Conservation (phyloP, 2,329 filamentous ascomycete species). For the Paecilomyces dactylethromorphus region DNA sequence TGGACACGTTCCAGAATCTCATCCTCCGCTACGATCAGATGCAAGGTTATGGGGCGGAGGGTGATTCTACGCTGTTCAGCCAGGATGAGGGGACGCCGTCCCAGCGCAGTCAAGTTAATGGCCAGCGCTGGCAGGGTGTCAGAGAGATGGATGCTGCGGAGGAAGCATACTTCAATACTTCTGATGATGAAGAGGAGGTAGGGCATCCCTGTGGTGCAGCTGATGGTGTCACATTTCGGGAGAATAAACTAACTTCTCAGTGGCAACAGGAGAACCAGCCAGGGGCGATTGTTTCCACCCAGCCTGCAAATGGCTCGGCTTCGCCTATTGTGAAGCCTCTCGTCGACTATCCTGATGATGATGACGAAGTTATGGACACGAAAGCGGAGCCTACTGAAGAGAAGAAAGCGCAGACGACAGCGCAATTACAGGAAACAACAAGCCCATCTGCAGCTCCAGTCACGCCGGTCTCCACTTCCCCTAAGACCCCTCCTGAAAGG, state of each 20-base stretch:
- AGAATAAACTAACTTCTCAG: conserved; percentile 12
- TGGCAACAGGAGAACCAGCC: conserved; percentile 31
- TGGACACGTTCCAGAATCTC: conserved; percentile 75
- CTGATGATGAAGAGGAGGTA: conserved; percentile 74
- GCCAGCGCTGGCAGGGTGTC: conserved; percentile 61
- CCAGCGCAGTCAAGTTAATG: conserved; percentile 44
- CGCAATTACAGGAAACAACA: conserved; percentile 16
- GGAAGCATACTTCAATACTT: conserved; percentile 89
- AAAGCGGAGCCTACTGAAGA: conserved; percentile 25
- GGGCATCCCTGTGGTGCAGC: conserved; percentile 7
- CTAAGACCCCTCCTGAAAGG: conserved; percentile 59
- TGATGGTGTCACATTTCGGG: neutral
- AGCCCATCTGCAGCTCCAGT: conserved; percentile 17
- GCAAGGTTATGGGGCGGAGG: conserved; percentile 57
- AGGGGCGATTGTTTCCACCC: conserved; percentile 24
- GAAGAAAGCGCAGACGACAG: conserved; percentile 13
- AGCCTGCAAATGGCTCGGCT: conserved; percentile 51
- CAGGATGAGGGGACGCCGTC: conserved; percentile 58
- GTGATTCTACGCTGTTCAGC: conserved; percentile 60
- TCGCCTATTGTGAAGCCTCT: conserved; percentile 62
- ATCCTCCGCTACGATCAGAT: conserved; percentile 74
- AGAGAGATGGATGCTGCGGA: conserved; percentile 80
- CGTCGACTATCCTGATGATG: conserved; percentile 89
- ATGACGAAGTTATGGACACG: conserved; percentile 64
- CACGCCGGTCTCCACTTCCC: conserved; percentile 15